A percentile compares a stretch with the other conserved stretches of the same genome.
phyloP scores from a whole-genome alignment of 768 basidiomycete species.

The Infundibulicybe gibba region DNA sequence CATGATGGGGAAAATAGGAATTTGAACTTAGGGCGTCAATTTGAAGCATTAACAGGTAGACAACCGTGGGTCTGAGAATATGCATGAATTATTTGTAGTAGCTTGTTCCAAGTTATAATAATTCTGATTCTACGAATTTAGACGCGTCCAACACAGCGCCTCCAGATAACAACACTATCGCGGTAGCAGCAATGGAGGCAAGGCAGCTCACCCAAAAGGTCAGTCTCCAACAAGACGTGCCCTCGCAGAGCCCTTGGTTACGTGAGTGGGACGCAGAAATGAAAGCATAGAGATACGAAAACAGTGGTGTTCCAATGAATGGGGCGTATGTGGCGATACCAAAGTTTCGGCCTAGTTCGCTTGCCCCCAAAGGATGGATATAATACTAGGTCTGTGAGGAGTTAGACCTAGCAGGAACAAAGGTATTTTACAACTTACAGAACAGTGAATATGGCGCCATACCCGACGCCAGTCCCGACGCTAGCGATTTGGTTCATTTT shows the following conservation, averaged over 20 bases:
- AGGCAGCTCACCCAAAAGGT: no score
- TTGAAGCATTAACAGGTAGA: no score
- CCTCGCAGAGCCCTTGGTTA: constrained; percentile 47
- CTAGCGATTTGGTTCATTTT: constrained; percentile 27
- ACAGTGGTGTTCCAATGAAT: constrained; percentile 69
- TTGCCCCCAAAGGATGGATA: constrained; percentile 70
- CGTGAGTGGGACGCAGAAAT: constrained; percentile 48
- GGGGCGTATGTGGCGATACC: constrained; percentile 74
- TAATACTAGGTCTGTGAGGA: constrained; percentile 58
- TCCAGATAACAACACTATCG: no score
- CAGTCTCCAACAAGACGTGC: constrained; percentile 15
- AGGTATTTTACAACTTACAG: constrained; percentile 41
- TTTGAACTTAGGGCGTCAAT: no score
- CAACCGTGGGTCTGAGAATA: no score
- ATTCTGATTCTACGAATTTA: no score
- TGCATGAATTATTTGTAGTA: no score
- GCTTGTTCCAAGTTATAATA: no score
- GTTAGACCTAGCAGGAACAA: neutral
- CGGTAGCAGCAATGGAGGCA: no score
- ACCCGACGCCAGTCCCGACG: constrained; percentile 62
- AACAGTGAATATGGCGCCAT: constrained; percentile 69
- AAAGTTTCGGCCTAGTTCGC: constrained; percentile 73
- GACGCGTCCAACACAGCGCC: no score
- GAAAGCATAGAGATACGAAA: constrained; percentile 79
- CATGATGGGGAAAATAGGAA: no score